These are phyloP conservation scores for Agaricus bisporus DNA, from an alignment of 768 basidiomycete genomes.

Conservation along the genomic window DNA sequence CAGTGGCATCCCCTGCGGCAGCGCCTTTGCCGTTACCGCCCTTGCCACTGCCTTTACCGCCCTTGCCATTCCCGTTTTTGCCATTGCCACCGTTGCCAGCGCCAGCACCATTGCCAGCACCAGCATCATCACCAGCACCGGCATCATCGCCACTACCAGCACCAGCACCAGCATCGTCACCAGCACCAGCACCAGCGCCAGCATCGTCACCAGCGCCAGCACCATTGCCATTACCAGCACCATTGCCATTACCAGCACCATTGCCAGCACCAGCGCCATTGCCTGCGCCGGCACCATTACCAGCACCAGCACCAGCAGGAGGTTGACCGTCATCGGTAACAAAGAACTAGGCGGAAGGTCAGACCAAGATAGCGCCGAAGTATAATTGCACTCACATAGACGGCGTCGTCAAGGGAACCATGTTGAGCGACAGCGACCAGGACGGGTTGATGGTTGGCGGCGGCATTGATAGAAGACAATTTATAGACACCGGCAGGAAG, in stretches of 20 bases:
- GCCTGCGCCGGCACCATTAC: not conserved
- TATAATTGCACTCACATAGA: conserved; percentile 30
- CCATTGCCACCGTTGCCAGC: conserved; percentile 7
- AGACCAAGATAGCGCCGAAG: not conserved
- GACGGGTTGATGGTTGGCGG: conserved; percentile 44
- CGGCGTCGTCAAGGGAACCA: conserved; percentile 40
- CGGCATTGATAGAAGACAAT: conserved; percentile 45
- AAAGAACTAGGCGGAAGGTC: conserved; percentile 10
- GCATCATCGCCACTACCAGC: not conserved
- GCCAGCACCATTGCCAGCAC: conserved; percentile 10
- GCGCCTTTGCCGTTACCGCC: not conserved
- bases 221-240: conserved; percentile 2
- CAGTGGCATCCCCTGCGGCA: not conserved
- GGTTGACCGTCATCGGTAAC: conserved; percentile 12
- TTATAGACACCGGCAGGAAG: conserved; percentile 54
- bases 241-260: conserved; percentile 3
- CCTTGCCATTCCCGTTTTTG: conserved; percentile 4
- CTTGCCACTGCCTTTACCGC: not conserved
- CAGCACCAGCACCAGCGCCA: not conserved
- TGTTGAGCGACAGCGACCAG: conserved; percentile 45
- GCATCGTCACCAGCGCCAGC: conserved; percentile 11
- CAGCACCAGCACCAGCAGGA: not conserved
- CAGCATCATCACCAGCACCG: conserved; percentile 6
- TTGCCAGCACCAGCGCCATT: conserved; percentile 10
- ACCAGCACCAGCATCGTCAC: conserved; percentile 1